Percentiles rank a stretch among this genome's conserved stretches.
These are phyloP conservation scores for Cordyceps javanica DNA, from an alignment of 2,329 filamentous ascomycete species.

Conservation along the genomic window DNA sequence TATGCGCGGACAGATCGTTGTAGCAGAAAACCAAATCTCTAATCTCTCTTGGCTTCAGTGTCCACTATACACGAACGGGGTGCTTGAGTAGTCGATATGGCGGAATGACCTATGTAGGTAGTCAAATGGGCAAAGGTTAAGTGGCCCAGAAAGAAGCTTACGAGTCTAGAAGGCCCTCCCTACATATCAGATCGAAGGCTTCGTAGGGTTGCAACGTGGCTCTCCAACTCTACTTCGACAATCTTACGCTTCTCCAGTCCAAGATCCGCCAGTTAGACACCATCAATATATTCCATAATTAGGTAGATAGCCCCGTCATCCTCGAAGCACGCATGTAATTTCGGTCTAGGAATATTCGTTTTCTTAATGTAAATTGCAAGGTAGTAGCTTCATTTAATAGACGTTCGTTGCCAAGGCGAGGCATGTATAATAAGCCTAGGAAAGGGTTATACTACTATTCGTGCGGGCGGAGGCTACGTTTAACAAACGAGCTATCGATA, in stretches of 20 bases:
- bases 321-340: slow-evolving; percentile 17
- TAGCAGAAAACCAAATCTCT: slow-evolving; percentile 19
- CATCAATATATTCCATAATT: slow-evolving; percentile 16
- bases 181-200: neutral
- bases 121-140: too few relatives aligned
- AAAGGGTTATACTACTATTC: slow-evolving; percentile 15
- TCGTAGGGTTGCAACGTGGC: neutral
- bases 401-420: slow-evolving; percentile 14
- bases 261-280: slow-evolving; percentile 16
- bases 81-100: neutral
- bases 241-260: slow-evolving; percentile 7
- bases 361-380: slow-evolving; percentile 14
- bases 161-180: neutral
- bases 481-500: slow-evolving; percentile 12
- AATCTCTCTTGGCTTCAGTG: slow-evolving; percentile 13
- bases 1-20: slow-evolving; percentile 14
- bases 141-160: too few relatives aligned
- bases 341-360: slow-evolving; percentile 18
- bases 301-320: slow-evolving; percentile 17
- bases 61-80: slow-evolving; percentile 9
- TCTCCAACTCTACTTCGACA: slow-evolving; percentile 16
- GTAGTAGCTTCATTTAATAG: slow-evolving; percentile 17
- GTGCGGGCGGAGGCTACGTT: slow-evolving; percentile 14
- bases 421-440: slow-evolving; percentile 9
- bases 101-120: slow-evolving; percentile 1